Base-by-base conservation (phyloP, 2,329 filamentous ascomycete genomes). In the Nakataea oryzae region DNA sequence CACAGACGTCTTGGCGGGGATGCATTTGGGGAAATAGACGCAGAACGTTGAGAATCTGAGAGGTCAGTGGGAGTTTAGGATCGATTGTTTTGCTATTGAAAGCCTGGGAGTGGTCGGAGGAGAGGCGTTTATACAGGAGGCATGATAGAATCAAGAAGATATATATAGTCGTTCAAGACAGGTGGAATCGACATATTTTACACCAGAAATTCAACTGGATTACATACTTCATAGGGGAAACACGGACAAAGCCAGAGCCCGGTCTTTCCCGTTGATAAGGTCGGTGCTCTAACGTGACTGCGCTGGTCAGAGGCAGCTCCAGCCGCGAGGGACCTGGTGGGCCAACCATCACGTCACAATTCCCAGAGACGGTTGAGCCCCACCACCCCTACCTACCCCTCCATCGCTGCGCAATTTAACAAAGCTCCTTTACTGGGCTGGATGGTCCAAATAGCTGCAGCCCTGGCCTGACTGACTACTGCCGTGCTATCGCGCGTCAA, bases 341-440 rank as follows among this genome's bases (percentile, higher is more conserved):
- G 41, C 41, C 41, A 50, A 50, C 21, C 41, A 50, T 68, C 65
- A 68, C 66, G 66, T 67, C 66, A 68, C 64, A 58, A 32, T 32
- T 58, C 14, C 32, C 13, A 14, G 26, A 30, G 26, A 32, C 47
- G 24, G 50, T 60, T 54, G 59, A 56, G 27, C 57, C 58, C 61
- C 57, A 62, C 60, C 57, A 54, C 27, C 21, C 14, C 29, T 29
- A 56, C 41, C 47, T 47, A n/a, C 59, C 55, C 41, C 59, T 55
- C 59, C 27, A 26, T n/a, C 27, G 34, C 21, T 58, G 60, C 54
- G 60, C 60, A 58, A 58, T 62, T 62, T 58, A 58, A n/a, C n/a
- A n/a, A 54, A 62, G 27, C 56, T 57, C 29, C 55, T 21, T 24
- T n/a, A n/a, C n/a, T n/a, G n/a, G n/a, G n/a, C n/a, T n/a, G n/a